Base-by-base conservation (phyloP, 345 rosid genomes). In the Nephelium lappaceum region DNA sequence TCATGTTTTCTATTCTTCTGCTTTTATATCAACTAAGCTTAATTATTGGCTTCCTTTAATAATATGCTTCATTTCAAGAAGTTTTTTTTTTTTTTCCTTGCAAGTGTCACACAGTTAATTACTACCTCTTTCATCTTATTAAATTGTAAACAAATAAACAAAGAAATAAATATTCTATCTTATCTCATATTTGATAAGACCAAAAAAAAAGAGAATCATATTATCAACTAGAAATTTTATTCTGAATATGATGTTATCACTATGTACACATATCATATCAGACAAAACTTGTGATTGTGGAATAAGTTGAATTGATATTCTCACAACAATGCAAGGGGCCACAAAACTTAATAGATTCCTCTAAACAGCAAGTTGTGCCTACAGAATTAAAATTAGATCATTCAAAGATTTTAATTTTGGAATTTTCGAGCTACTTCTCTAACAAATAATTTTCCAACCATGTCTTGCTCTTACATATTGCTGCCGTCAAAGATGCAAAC, bases 351-450 rank as follows among this genome's bases (percentile, higher is more conserved):
- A 65, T 65, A 49, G 62, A 75, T 49, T 12, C 78, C 42, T 65
- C 38, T 51, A 60, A 18, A 11, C 24, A 19, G 62, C 36, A 21
- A 42, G 42, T 53, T 60, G 60, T 61, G 6, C 49, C 9, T 1
- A 60, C 11, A 24, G 38, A 25, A 68, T 58, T 61, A 12, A 36
- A 11, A 39, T 66, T 67, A 31, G 74, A 76, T 79, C 82, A 27
- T 71, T 45, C 75, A 80, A 78, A 71, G 80, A 81, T 81, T 25
- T 67, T 55, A 31, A 57, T 47, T 38, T 73, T 80, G 79, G 83
- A 74, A 77, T 23, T 67, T 63, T 82, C 55, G 45, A 82, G 73
- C 81, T 61, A 82, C 84, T 47, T 63, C 47, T 11, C 0, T 55
- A 70, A 69, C 11, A 70, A 78, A 9, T 38, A 74, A 27, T 77